phyloP scores from a whole-genome alignment of 495 filamentous ascomycete species.

The Endocarpon pusillum region DNA sequence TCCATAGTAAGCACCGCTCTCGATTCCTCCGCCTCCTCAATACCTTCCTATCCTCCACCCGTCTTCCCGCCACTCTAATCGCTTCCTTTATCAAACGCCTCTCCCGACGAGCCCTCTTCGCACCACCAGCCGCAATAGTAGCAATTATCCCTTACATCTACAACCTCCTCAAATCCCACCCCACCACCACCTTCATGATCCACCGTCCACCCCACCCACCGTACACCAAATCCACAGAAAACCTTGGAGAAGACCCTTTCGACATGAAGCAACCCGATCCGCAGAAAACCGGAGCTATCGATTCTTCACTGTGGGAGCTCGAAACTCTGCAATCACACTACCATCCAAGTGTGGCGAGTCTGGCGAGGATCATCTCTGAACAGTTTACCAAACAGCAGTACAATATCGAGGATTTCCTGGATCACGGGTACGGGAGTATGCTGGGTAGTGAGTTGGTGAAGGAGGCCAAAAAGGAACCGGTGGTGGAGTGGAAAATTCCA shows the following conservation, averaged over 20 bases:
- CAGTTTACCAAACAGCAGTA: conserved; percentile 95
- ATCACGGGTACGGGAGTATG: conserved; percentile 84
- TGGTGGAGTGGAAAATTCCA: conserved; percentile 86
- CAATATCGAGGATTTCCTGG: conserved; percentile 86
- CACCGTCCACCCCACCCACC: conserved; percentile 52
- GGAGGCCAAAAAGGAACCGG: conserved; percentile 57
- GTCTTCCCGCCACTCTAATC: conserved; percentile 77
- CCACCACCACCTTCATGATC: conserved; percentile 85
- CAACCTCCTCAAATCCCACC: conserved; percentile 83
- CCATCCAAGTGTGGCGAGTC: conserved; percentile 90
- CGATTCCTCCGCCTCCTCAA: conserved; percentile 86
- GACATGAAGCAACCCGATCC: conserved; percentile 59
- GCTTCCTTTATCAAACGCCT: conserved; percentile 93
- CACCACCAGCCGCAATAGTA: conserved; percentile 76
- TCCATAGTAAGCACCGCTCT: conserved; percentile 87
- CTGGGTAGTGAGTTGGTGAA: conserved; percentile 55
- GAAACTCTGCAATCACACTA: conserved; percentile 81
- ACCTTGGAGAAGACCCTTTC: conserved; percentile 65
- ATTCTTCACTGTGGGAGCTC: conserved; percentile 91
- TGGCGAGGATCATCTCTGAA: conserved; percentile 85
- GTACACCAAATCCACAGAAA: conserved; percentile 36
- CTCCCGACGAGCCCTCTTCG: conserved; percentile 61
- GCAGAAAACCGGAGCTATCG: conserved; percentile 68
- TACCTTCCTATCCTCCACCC: conserved; percentile 79
- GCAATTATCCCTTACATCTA: conserved; percentile 84